Evolutionary conservation across 495 filamentous ascomycete genomes (phyloP).

Genomic region (Penicillium robsamsonii): DNA sequence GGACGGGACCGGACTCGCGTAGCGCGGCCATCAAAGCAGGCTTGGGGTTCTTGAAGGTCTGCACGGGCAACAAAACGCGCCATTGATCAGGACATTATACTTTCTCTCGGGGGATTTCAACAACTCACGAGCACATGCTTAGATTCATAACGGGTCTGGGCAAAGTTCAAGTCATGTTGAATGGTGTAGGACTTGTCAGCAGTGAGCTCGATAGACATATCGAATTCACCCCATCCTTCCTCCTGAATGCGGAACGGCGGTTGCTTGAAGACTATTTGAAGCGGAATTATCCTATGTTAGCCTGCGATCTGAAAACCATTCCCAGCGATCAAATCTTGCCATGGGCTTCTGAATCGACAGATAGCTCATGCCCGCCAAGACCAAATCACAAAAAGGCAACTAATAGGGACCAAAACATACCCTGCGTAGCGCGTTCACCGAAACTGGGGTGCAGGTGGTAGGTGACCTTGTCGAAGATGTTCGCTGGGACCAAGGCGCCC

Average conservation of each 20-base stretch:
- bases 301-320: not conserved
- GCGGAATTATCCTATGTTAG: constrained; percentile 2
- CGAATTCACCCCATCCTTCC: constrained; percentile 98
- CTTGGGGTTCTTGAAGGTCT: constrained; percentile 91
- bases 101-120: not conserved
- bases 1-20: constrained; percentile 77
- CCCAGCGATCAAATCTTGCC: not conserved
- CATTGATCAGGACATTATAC: not conserved
- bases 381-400: not conserved
- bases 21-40: constrained; percentile 71
- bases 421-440: constrained; percentile 70
- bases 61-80: not conserved
- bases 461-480: constrained; percentile 81
- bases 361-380: not conserved
- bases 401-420: constrained; percentile 50
- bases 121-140: constrained; percentile 70
- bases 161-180: constrained; percentile 90
- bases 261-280: constrained; percentile 63
- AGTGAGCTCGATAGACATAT: constrained; percentile 81
- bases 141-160: constrained; percentile 73
- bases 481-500: constrained; percentile 70
- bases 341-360: not conserved
- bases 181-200: constrained; percentile 81
- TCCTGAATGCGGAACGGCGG: constrained; percentile 88
- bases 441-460: constrained; percentile 96